Conservation (phyloP, 2,329 filamentous ascomycete species). For the Alternaria triticimaculans region DNA sequence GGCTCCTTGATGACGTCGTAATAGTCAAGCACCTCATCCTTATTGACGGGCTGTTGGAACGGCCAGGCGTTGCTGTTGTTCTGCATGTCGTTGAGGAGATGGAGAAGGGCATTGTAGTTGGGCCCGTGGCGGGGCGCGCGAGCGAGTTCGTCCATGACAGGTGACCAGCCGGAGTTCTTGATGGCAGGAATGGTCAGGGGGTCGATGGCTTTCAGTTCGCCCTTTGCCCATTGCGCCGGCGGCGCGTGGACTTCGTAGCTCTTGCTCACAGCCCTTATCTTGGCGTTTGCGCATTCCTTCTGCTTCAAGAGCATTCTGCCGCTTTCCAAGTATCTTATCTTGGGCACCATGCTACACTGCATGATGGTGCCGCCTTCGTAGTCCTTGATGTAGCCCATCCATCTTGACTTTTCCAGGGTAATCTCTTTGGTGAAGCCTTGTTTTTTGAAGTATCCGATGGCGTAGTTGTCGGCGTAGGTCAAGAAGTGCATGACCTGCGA, state of each 20-base stretch:
- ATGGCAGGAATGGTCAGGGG: conserved; percentile 85
- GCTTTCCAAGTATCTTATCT: conserved; percentile 90
- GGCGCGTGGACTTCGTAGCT: conserved; percentile 87
- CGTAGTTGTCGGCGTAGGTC: conserved; percentile 98
- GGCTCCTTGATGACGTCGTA: conserved; percentile 98
- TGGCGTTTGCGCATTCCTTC: conserved; percentile 92
- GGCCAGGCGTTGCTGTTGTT: conserved; percentile 95
- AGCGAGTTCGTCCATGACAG: conserved; percentile 96
- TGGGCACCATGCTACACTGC: conserved; percentile 97
- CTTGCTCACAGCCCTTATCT: conserved; percentile 89
- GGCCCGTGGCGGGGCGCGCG: conserved; percentile 94
- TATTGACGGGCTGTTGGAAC: conserved; percentile 90
- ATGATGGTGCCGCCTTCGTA: conserved; percentile 99
- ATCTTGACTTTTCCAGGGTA: conserved; percentile 83
- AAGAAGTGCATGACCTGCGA: conserved; percentile 98
- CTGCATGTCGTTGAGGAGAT: conserved; percentile 92
- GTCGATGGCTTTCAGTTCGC: conserved; percentile 73
- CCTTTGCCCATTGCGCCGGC: conserved; percentile 84
- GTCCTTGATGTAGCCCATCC: conserved; percentile 99
- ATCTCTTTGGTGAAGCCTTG: conserved; percentile 99
- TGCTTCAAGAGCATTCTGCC: conserved; percentile 96
- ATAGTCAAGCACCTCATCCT: conserved; percentile 97
- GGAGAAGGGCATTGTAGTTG: conserved; percentile 92
- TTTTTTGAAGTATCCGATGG: conserved; percentile 99
- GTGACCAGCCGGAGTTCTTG: conserved; percentile 88